A percentile compares a stretch with the other conserved stretches of the same genome.
Evolutionary conservation across 139 green algal species (phyloP).

Genomic region (Chlamydomonas schloesseri): DNA sequence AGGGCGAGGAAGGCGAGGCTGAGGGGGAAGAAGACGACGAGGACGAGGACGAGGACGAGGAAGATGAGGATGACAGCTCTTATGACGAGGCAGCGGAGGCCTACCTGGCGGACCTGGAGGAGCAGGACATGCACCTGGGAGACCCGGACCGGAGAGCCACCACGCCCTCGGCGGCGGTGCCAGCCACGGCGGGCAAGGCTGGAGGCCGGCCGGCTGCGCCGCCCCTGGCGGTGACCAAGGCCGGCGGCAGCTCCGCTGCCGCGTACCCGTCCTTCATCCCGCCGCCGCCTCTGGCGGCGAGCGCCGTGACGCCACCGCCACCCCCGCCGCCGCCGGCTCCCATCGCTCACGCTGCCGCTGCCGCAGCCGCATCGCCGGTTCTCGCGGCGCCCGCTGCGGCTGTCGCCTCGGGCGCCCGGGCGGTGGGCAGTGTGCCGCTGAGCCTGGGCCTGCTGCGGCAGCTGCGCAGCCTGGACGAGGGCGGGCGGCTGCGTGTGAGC

Average conservation of each 20-base stretch:
- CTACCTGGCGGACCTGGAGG: neutral
- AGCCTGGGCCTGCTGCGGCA: neutral
- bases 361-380: neutral
- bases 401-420: no score
- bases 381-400: neutral
- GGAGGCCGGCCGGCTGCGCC: no score
- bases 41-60: neutral
- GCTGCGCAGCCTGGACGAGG: neutral
- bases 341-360: neutral
- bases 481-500: constrained; percentile 19
- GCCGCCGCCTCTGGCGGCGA: neutral
- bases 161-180: no score
- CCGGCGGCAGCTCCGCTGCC: no score
- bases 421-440: neutral
- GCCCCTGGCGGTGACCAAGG: neutral
- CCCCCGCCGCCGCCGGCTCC: neutral
- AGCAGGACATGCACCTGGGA: neutral
- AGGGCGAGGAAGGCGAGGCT: neutral
- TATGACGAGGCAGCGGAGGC: neutral
- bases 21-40: neutral
- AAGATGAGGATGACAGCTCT: neutral
- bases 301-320: neutral
- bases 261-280: neutral
- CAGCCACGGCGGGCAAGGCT: no score
- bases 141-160: neutral